A percentile compares a stretch with the other conserved stretches of the same genome.
Evolutionary conservation across 2,329 filamentous ascomycete genomes (phyloP).

Genomic region (Fusarium tupiense): DNA sequence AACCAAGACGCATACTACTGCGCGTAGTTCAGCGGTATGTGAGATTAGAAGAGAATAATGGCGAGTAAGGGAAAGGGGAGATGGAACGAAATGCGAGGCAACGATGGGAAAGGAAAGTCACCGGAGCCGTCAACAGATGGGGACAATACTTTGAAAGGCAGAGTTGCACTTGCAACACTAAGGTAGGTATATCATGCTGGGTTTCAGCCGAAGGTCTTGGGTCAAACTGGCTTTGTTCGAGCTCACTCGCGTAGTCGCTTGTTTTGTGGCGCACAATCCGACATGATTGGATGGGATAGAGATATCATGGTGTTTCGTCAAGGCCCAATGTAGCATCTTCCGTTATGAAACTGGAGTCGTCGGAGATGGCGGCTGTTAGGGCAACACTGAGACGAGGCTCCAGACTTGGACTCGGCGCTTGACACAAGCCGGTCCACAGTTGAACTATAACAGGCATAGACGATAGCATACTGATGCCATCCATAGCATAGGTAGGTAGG

Average conservation of each 20-base stretch:
- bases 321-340: constrained; percentile 47
- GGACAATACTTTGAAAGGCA: constrained; percentile 10
- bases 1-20: constrained; percentile 31
- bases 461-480: constrained; percentile 6
- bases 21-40: constrained; percentile 25
- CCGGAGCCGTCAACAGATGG: constrained; percentile 13
- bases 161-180: constrained; percentile 35
- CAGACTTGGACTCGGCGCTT: constrained; percentile 15
- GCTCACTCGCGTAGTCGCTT: constrained; percentile 26
- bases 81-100: constrained; percentile 18
- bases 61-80: constrained; percentile 27
- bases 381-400: constrained; percentile 37
- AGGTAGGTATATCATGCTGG: constrained; percentile 1
- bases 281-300: constrained; percentile 36
- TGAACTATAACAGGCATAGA: constrained; percentile 13
- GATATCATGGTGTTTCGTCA: constrained; percentile 28
- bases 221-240: constrained; percentile 44
- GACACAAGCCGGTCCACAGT: constrained; percentile 16
- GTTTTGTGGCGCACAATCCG: constrained; percentile 14
- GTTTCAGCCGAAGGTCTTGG: constrained; percentile 37
- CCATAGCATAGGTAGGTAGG: neutral
- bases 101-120: constrained; percentile 11
- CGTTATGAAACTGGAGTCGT: constrained; percentile 59
- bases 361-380: constrained; percentile 46
- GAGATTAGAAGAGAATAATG: constrained; percentile 22